These are phyloP conservation scores for Cercospora nicotianae DNA, from an alignment of 2,329 filamentous ascomycete genomes.

Conservation along the genomic window DNA sequence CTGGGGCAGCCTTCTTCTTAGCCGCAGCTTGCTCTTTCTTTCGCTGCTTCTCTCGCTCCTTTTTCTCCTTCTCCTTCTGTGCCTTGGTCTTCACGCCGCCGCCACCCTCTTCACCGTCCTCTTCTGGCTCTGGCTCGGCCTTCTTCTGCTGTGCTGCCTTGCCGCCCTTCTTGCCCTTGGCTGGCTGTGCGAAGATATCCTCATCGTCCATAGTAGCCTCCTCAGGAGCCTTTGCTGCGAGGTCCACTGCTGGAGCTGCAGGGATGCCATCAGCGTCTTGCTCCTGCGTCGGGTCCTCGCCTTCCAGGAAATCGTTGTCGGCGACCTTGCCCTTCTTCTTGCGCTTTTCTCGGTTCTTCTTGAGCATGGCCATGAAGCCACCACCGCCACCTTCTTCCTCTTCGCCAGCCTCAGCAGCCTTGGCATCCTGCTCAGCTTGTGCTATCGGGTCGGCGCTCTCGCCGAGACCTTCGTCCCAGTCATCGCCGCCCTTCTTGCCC, in stretches of 20 bases:
- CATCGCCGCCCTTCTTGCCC: constrained; percentile 75
- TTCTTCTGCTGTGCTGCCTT: constrained; percentile 42
- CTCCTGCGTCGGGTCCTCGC: constrained; percentile 56
- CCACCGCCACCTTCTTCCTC: constrained; percentile 53
- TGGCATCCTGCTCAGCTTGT: constrained; percentile 48
- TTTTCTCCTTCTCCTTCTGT: constrained; percentile 97
- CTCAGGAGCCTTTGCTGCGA: constrained; percentile 68
- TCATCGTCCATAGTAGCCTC: constrained; percentile 69
- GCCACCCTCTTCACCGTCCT: constrained; percentile 51
- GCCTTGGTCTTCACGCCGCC: constrained; percentile 89
- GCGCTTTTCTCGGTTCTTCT: constrained; percentile 67
- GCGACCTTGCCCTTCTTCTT: constrained; percentile 81
- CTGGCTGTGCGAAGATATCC: constrained; percentile 78
- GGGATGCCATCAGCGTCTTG: constrained; percentile 45
- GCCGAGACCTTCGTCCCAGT: constrained; percentile 93
- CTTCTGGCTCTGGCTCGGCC: constrained; percentile 50
- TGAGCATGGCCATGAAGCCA: constrained; percentile 52
- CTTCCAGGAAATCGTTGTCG: constrained; percentile 69
- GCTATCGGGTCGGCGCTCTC: constrained; percentile 68
- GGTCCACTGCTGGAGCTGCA: constrained; percentile 40
- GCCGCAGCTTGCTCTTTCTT: constrained; percentile 95
- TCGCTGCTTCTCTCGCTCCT: constrained; percentile 95
- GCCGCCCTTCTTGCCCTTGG: constrained; percentile 65
- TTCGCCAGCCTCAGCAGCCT: constrained; percentile 50
- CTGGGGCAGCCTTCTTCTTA: constrained; percentile 70